Evolutionary conservation across 768 basidiomycete genomes (phyloP).

Genomic region (Termitomyces sp.): DNA sequence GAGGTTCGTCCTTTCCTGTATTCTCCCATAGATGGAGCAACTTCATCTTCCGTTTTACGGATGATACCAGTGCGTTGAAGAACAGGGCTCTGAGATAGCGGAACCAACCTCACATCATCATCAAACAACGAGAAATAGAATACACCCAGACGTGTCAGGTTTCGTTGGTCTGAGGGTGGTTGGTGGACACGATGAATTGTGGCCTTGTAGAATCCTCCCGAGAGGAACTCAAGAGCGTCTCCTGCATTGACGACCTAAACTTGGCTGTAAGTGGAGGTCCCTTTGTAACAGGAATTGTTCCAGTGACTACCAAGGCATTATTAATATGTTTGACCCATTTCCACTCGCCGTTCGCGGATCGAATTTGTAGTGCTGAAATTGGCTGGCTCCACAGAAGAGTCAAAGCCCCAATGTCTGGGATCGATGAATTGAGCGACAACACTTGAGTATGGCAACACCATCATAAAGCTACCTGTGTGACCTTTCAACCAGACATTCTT

Average conservation of each 20-base stretch:
- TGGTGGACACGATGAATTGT: constrained; percentile 45
- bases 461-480: constrained; percentile 30
- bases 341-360: constrained; percentile 34
- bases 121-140: constrained; percentile 41
- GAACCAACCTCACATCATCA: constrained; percentile 33
- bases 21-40: constrained; percentile 33
- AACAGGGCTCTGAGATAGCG: constrained; percentile 34
- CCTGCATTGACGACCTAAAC: constrained; percentile 37
- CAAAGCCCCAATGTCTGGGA: constrained; percentile 14
- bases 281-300: neutral
- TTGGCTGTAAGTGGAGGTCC: neutral
- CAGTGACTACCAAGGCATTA: constrained; percentile 31
- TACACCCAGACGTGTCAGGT: constrained; percentile 33
- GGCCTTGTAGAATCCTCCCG: constrained; percentile 38
- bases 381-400: constrained; percentile 45
- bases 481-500: constrained; percentile 48
- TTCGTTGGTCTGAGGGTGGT: constrained; percentile 39
- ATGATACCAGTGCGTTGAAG: constrained; percentile 29
- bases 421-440: neutral
- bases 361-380: constrained; percentile 38
- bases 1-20: constrained; percentile 32
- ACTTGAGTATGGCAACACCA: neutral
- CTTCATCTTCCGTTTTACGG: constrained; percentile 23
- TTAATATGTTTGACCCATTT: constrained; percentile 40
- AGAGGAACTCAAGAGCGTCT: constrained; percentile 41